A percentile compares a stretch with the other conserved stretches of the same genome.
Evolutionary conservation across 805 yeast species (phyloP).

Genomic region (Saturnispora saitoi): DNA sequence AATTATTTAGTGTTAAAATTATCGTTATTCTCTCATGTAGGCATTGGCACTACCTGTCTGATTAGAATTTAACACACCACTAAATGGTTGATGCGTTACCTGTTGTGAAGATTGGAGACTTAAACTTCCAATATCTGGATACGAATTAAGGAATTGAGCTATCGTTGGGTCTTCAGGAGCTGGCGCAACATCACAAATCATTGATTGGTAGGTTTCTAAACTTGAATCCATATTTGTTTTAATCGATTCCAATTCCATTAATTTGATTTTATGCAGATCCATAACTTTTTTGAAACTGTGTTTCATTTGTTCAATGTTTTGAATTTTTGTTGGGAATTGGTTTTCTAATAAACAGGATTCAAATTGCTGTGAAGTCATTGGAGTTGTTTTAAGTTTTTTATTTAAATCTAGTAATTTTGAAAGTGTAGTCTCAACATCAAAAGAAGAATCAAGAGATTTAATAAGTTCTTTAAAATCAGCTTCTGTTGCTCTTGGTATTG

Average conservation of each 20-base stretch:
- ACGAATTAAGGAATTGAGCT: conserved; percentile 10
- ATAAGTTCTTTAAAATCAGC: conserved; percentile 47
- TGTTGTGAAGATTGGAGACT: conserved; percentile 3
- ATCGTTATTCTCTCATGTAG: conserved; percentile 3
- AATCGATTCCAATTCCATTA: conserved; percentile 67
- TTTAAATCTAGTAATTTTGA: conserved; percentile 38
- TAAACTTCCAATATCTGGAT: conserved; percentile 13
- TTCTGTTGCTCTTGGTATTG: conserved; percentile 56
- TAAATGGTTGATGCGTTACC: not conserved
- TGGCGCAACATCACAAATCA: conserved; percentile 27
- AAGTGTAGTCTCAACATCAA: conserved; percentile 61
- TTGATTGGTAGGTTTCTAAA: conserved; percentile 55
- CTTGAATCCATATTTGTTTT: conserved; percentile 66
- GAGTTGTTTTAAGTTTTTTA: conserved; percentile 29
- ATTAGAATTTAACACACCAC: conserved; percentile 8
- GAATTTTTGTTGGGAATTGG: conserved; percentile 61
- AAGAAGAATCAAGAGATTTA: conserved; percentile 42
- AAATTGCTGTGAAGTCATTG: conserved; percentile 28
- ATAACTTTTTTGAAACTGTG: conserved; percentile 66
- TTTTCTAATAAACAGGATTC: conserved; percentile 42
- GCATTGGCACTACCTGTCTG: conserved; percentile 11
- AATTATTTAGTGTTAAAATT: not conserved
- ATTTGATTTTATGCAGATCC: conserved; percentile 67
- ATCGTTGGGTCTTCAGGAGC: conserved; percentile 12
- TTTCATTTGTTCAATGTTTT: conserved; percentile 61